These are phyloP conservation scores for Mycena leptocephala DNA, from an alignment of 768 basidiomycete species.

Conservation along the genomic window DNA sequence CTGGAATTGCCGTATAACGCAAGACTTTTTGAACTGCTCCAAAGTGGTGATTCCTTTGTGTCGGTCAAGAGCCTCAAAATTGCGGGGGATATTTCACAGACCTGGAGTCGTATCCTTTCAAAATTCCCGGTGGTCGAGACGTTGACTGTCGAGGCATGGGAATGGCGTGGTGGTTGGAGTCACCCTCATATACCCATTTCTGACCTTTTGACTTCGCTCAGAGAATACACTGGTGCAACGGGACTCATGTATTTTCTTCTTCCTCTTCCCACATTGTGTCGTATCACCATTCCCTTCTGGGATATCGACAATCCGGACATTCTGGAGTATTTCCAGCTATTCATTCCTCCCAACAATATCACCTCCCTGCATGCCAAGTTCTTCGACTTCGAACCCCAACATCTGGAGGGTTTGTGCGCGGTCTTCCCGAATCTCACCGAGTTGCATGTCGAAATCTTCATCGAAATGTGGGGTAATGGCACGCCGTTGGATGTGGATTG, in stretches of 20 bases:
- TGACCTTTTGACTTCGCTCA: neutral
- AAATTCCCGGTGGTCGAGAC: constrained; percentile 1
- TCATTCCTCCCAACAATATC: neutral
- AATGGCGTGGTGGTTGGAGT: neutral
- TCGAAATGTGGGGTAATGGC: neutral
- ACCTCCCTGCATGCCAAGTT: neutral
- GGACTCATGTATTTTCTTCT: neutral
- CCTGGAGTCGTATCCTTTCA: neutral
- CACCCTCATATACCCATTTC: neutral
- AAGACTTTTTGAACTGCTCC: neutral
- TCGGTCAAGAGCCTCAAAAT: neutral
- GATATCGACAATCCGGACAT: neutral
- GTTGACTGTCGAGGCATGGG: neutral
- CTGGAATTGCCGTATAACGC: neutral
- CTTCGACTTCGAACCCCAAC: neutral
- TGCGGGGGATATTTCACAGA: neutral
- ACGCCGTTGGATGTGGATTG: neutral
- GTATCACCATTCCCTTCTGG: neutral
- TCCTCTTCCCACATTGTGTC: neutral
- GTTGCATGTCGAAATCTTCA: neutral
- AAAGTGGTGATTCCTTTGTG: neutral
- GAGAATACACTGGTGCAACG: neutral
- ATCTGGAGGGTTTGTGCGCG: neutral
- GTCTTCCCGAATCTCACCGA: neutral
- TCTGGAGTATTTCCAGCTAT: neutral